These are phyloP conservation scores for Passalora sequoiae DNA, from an alignment of 2,329 filamentous ascomycete genomes.

Conservation along the genomic window DNA sequence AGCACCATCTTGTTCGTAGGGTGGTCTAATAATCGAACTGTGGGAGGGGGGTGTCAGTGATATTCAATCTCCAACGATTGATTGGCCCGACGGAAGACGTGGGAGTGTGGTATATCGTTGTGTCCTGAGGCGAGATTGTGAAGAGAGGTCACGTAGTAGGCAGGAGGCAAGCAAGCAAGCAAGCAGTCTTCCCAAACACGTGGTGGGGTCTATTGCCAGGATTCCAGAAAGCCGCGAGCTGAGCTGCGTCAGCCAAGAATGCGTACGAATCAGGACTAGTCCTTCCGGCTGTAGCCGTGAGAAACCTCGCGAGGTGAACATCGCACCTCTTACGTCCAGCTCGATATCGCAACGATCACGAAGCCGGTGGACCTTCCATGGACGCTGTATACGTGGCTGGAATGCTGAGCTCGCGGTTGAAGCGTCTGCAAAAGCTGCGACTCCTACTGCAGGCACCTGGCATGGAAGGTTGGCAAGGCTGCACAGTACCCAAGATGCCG, in stretches of 20 bases:
- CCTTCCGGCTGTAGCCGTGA: not conserved
- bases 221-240: not conserved
- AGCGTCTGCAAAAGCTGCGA: too few relatives aligned
- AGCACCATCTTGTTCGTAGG: constrained; percentile 41
- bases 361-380: too few relatives aligned
- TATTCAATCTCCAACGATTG: too few relatives aligned
- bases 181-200: not conserved
- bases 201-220: constrained; percentile 3
- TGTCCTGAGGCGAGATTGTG: not conserved
- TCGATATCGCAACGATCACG: too few relatives aligned
- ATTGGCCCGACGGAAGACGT: not conserved
- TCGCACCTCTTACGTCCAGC: too few relatives aligned
- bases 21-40: not conserved
- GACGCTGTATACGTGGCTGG: too few relatives aligned
- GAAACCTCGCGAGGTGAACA: too few relatives aligned
- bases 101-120: not conserved
- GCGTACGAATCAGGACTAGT: not conserved
- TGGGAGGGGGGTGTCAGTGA: not conserved
- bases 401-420: too few relatives aligned
- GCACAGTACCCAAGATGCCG: too few relatives aligned
- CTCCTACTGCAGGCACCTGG: too few relatives aligned
- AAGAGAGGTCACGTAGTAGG: not conserved
- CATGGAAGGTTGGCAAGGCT: too few relatives aligned
- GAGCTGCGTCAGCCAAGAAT: constrained; percentile 2
- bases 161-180: constrained; percentile 1